Base-by-base conservation (phyloP, 495 filamentous ascomycete species). In the Bryoglossum gracile region DNA sequence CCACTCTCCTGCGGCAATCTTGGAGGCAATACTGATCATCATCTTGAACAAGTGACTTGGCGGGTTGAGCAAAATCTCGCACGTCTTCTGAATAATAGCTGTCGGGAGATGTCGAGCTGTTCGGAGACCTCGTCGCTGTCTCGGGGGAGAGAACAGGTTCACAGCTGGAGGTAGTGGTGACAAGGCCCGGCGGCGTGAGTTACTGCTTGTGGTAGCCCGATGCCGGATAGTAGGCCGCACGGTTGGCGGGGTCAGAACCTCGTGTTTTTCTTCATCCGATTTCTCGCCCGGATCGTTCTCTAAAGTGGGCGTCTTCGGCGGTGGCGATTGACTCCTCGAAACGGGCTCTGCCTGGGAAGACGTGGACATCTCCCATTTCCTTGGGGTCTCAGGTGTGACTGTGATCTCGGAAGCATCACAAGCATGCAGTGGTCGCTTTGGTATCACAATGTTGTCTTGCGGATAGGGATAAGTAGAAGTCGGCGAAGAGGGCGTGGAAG, bases 11-110 rank as follows among this genome's bases (percentile, higher is more conserved):
- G 81, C 76, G 0, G 78, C 74, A 51, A 94, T 86, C 30, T 76
- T 78, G 0, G 84, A 80, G 2, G 89, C 86, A 23, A 95, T 84
- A 42, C 78, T 78, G 6, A 95, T 72, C 71, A 95, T 86, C 33
- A 92, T 65, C 6, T 78, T 71, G 28, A 94, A 72, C 6, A 95
- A 73, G 50, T 86, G 77, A 18, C 81, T 74, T 0, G 89, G 87
- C 6, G 88, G 87, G 0, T 83, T 76, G 21, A 94, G 66, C 1
- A 94, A 69, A 3, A 92, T 70, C 16, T 84, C 77, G 59, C 78
- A 81, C 0, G 87, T 88, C 64, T 84, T 88, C 22, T 82, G 76
- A 14, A 94, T 69, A 19, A 95, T 73, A 0, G 78, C 76, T 8
- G 76, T 68, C 1, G 86, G 80, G 19, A 89, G 70, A 26, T 79